A percentile compares a stretch with the other conserved stretches of the same genome.
These are phyloP conservation scores for Hypoxylon cercidicola DNA, from an alignment of 495 filamentous ascomycete species.

Conservation along the genomic window DNA sequence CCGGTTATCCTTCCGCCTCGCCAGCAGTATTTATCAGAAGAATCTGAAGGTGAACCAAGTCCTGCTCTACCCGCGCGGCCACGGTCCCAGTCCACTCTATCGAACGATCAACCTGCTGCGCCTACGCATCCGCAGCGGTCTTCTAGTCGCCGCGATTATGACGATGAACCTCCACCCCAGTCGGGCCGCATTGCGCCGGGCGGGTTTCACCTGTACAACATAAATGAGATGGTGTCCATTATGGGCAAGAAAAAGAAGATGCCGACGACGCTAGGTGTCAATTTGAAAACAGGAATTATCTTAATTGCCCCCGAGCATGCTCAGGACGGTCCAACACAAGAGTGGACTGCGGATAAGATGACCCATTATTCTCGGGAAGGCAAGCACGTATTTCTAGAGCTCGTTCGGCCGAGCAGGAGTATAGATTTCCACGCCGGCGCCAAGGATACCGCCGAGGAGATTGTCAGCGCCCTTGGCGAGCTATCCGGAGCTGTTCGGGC, in stretches of 20 bases:
- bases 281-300: constrained; percentile 84
- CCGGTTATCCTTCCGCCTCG: constrained; percentile 48
- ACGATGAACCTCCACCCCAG: constrained; percentile 40
- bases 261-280: constrained; percentile 92
- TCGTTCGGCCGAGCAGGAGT: constrained; percentile 90
- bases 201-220: constrained; percentile 91
- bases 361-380: constrained; percentile 96
- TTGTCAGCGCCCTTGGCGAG: constrained; percentile 87
- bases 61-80: constrained; percentile 77
- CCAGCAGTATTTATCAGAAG: constrained; percentile 68
- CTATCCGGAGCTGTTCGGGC: constrained; percentile 84
- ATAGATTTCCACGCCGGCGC: constrained; percentile 96
- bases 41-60: constrained; percentile 68
- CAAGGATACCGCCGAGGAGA: constrained; percentile 95
- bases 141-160: constrained; percentile 39
- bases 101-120: constrained; percentile 60
- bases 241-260: constrained; percentile 98
- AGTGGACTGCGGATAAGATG: constrained; percentile 94
- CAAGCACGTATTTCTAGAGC: constrained; percentile 96
- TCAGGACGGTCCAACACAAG: constrained; percentile 80
- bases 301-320: constrained; percentile 89
- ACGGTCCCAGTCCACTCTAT: constrained; percentile 66
- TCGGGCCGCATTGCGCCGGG: constrained; percentile 66
- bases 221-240: constrained; percentile 94
- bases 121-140: constrained; percentile 46